A percentile compares a stretch with the other conserved stretches of the same genome.
Evolutionary conservation across 2,329 filamentous ascomycete genomes (phyloP).

Genomic region (Aspergillus hortae): DNA sequence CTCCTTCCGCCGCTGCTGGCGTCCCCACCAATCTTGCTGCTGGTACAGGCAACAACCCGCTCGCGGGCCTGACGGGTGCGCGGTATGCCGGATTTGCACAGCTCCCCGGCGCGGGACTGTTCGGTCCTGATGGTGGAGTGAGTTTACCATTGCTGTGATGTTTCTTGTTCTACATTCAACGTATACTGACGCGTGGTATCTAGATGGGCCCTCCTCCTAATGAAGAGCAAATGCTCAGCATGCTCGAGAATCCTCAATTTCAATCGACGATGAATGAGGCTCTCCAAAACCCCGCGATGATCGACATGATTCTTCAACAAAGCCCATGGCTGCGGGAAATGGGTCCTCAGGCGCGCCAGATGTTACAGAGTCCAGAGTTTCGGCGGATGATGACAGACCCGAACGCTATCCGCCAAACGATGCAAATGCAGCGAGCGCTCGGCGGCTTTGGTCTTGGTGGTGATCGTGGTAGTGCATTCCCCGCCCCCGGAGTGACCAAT

Average conservation of each 20-base stretch:
- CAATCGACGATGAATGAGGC: slow-evolving; percentile 88
- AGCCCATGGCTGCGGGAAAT: slow-evolving; percentile 78
- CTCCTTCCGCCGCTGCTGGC: slow-evolving; percentile 34
- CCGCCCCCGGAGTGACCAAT: slow-evolving; percentile 87
- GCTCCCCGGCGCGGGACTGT: slow-evolving; percentile 80
- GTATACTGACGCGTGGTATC: slow-evolving; percentile 16
- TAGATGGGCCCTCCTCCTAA: slow-evolving; percentile 88
- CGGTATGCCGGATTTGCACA: slow-evolving; percentile 90
- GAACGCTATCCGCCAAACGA: slow-evolving; percentile 73
- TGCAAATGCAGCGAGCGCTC: slow-evolving; percentile 66
- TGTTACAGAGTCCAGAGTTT: slow-evolving; percentile 85
- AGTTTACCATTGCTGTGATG: slow-evolving; percentile 39
- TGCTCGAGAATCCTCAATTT: slow-evolving; percentile 86
- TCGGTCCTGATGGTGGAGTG: slow-evolving; percentile 92
- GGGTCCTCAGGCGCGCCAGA: slow-evolving; percentile 70
- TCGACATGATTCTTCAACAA: slow-evolving; percentile 90
- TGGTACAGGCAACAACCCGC: slow-evolving; percentile 72
- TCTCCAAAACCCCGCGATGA: slow-evolving; percentile 88
- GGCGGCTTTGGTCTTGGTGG: slow-evolving; percentile 48
- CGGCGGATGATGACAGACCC: slow-evolving; percentile 92
- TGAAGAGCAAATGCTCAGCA: slow-evolving; percentile 74
- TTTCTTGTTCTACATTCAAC: not conserved
- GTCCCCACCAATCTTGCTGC: slow-evolving; percentile 48
- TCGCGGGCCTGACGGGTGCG: slow-evolving; percentile 87
- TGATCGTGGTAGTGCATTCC: slow-evolving; percentile 61